Conservation (phyloP, 164 flowering plant genomes). For the Paratinospora sagittata region DNA sequence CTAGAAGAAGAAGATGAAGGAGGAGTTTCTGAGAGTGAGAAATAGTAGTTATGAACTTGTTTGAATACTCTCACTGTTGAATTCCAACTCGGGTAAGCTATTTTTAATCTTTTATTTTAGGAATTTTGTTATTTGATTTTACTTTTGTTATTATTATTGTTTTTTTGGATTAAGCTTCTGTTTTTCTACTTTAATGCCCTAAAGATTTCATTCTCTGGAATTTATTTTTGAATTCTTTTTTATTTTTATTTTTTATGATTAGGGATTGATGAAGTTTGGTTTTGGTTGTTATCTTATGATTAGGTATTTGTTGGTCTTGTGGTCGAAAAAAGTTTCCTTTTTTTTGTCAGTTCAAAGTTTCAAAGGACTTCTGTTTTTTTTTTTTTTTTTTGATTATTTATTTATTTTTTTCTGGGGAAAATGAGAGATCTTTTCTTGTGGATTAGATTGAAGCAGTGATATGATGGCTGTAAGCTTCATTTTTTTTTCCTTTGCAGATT, state of each 20-base stretch:
- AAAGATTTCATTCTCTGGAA: not conserved
- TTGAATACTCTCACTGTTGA: not conserved
- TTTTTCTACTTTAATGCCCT: not conserved
- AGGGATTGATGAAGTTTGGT: not conserved
- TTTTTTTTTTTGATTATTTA: too few species aligned
- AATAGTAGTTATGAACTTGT: not conserved
- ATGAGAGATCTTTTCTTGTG: not conserved
- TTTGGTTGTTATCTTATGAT: not conserved
- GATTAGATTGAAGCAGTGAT: not conserved
- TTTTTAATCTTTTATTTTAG: not conserved
- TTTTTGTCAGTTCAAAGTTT: not conserved
- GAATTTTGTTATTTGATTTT: not conserved
- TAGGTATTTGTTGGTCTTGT: too few species aligned
- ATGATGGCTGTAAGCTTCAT: not conserved
- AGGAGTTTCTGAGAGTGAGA: too few species aligned
- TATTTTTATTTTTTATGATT: not conserved
- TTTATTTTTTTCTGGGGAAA: not conserved
- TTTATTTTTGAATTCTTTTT: not conserved
- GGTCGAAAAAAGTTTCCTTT: too few species aligned
- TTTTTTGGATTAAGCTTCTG: not conserved
- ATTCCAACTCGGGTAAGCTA: conserved; percentile 1
- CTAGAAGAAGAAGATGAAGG: too few species aligned
- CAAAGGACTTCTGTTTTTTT: not conserved
- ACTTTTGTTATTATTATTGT: not conserved
- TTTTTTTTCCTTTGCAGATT: too few species aligned